Conservation (phyloP, 2,329 filamentous ascomycete genomes). For the Beauveria brongniartii region DNA sequence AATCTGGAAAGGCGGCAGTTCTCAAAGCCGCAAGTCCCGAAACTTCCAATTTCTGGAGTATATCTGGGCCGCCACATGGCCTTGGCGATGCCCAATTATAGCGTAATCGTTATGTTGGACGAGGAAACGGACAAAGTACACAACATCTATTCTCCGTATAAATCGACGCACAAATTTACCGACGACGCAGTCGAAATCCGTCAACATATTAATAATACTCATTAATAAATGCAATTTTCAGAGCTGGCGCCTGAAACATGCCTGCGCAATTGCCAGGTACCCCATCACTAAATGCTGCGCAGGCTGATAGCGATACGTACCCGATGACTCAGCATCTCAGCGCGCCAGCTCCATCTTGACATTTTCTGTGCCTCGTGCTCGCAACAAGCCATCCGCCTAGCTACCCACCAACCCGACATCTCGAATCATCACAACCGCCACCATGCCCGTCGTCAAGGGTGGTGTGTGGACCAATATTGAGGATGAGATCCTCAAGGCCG, state of each 20-base stretch:
- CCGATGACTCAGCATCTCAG: conserved; percentile 6
- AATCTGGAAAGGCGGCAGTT: background rate
- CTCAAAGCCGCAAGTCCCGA: background rate
- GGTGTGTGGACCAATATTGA: conserved; percentile 70
- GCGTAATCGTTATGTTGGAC: too few species aligned
- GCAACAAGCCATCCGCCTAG: background rate
- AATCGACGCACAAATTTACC: background rate
- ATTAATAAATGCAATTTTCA: background rate
- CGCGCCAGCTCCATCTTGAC: conserved; percentile 6
- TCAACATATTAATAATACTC: background rate
- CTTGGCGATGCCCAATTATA: background rate
- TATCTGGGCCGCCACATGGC: background rate
- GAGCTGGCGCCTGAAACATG: background rate
- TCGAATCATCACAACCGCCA: conserved; percentile 18
- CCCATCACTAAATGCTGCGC: background rate
- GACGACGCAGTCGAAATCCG: background rate
- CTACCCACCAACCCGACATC: background rate
- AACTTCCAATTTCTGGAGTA: too few species aligned
- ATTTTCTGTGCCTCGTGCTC: conserved; percentile 6
- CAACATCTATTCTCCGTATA: background rate
- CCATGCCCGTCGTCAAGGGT: conserved; percentile 66
- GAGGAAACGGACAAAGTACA: too few species aligned
- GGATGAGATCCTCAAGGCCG: conserved; percentile 96
- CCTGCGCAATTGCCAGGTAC: background rate
- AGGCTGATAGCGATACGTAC: background rate